These are phyloP conservation scores for Sarcodon aspratus DNA, from an alignment of 768 basidiomycete genomes.

Conservation along the genomic window DNA sequence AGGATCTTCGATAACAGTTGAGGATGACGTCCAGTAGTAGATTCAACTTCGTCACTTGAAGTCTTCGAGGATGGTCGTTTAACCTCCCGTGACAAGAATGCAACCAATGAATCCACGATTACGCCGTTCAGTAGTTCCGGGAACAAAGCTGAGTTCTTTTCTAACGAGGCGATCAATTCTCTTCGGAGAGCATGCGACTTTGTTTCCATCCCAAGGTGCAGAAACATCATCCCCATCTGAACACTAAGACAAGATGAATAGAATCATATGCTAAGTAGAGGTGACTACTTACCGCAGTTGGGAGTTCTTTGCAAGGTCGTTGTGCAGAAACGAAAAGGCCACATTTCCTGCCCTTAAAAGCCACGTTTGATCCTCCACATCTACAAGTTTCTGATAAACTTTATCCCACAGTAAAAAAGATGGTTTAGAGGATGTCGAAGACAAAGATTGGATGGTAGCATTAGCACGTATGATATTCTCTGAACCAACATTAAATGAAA, in stretches of 20 bases:
- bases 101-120: conserved; percentile 47
- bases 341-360: conserved; percentile 54
- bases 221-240: conserved; percentile 52
- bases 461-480: conserved; percentile 40
- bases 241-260: conserved; percentile 24
- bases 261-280: not conserved
- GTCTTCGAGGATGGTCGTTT: conserved; percentile 12
- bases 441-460: conserved; percentile 33
- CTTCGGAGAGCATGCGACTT: conserved; percentile 42
- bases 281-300: conserved; percentile 35
- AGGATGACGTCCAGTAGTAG: conserved; percentile 35
- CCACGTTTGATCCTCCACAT: conserved; percentile 63
- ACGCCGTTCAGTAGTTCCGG: conserved; percentile 41
- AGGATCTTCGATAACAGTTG: conserved; percentile 39
- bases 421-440: conserved; percentile 48
- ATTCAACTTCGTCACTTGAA: conserved; percentile 25
- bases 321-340: conserved; percentile 31
- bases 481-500: conserved; percentile 13
- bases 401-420: conserved; percentile 86
- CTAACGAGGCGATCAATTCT: conserved; percentile 30
- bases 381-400: conserved; percentile 62
- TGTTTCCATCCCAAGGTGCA: conserved; percentile 59
- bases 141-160: conserved; percentile 20
- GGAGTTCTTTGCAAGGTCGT: conserved; percentile 41
- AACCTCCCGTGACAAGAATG: conserved; percentile 32